phyloP scores from a whole-genome alignment of 768 basidiomycete species.

The Mycena metata region DNA sequence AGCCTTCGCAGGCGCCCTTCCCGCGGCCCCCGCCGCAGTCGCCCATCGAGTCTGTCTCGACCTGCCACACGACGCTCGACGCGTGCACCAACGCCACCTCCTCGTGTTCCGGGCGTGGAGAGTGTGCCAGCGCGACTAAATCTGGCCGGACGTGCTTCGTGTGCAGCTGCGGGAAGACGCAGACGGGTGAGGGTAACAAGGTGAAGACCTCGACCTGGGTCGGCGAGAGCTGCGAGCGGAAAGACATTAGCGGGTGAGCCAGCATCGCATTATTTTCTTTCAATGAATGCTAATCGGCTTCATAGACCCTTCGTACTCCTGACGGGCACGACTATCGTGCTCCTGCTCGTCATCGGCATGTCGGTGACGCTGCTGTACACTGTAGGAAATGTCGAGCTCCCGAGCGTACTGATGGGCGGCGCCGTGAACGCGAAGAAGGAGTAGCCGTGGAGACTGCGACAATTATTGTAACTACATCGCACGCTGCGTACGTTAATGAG shows the following conservation, averaged over 20 bases:
- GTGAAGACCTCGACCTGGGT: conserved; percentile 77
- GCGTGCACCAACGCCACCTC: conserved; percentile 74
- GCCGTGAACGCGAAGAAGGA: conserved; percentile 68
- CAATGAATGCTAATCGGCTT: conserved; percentile 17
- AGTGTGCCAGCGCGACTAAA: conserved; percentile 72
- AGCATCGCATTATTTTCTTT: neutral
- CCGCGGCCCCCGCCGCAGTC: conserved; percentile 61
- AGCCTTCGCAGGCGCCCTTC: conserved; percentile 62
- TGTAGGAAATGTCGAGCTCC: conserved; percentile 73
- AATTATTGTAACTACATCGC: conserved; percentile 32
- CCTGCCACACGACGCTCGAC: conserved; percentile 70
- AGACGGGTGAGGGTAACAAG: conserved; percentile 65
- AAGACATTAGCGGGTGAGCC: conserved; percentile 85
- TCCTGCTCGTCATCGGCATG: conserved; percentile 76
- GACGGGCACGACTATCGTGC: conserved; percentile 72
- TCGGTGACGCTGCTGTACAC: conserved; percentile 75
- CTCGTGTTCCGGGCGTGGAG: conserved; percentile 77
- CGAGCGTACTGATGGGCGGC: conserved; percentile 80
- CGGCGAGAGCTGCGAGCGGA: conserved; percentile 81
- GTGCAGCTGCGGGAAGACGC: conserved; percentile 64
- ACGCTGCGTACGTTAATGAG: conserved; percentile 30
- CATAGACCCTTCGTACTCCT: conserved; percentile 81
- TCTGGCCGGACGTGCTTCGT: conserved; percentile 70
- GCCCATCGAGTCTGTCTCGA: conserved; percentile 70
- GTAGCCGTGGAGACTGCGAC: conserved; percentile 40